phyloP scores from a whole-genome alignment of 805 yeast species.

The Starmerella powellii region DNA sequence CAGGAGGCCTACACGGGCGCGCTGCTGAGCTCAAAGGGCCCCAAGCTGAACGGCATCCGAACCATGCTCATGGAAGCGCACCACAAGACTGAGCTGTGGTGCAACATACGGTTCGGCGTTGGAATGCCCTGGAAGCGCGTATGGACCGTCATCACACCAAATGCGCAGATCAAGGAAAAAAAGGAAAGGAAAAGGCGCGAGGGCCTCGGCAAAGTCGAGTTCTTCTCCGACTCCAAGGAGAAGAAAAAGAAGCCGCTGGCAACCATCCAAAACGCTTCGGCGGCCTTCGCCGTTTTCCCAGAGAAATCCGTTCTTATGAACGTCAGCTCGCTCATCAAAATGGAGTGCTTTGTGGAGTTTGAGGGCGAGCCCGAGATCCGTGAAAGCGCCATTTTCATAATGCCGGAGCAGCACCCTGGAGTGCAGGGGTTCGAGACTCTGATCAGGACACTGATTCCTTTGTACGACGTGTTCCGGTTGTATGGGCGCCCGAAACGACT shows the following conservation, averaged over 20 bases:
- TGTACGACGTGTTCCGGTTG: slow-evolving; percentile 61
- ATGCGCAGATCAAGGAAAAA: slow-evolving; percentile 34
- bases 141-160: slow-evolving; percentile 68
- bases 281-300: slow-evolving; percentile 87
- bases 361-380: slow-evolving; percentile 30
- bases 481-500: slow-evolving; percentile 74
- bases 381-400: slow-evolving; percentile 57
- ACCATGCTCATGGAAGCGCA: slow-evolving; percentile 76
- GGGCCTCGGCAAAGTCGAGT: slow-evolving; percentile 50
- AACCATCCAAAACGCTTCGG: slow-evolving; percentile 51
- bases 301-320: slow-evolving; percentile 71
- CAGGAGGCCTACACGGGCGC: slow-evolving; percentile 98
- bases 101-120: slow-evolving; percentile 82
- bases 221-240: slow-evolving; percentile 71
- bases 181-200: slow-evolving; percentile 32
- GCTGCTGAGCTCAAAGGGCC: slow-evolving; percentile 78
- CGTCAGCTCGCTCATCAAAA: slow-evolving; percentile 73
- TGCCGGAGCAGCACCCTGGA: slow-evolving; percentile 77
- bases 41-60: slow-evolving; percentile 72
- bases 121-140: slow-evolving; percentile 98
- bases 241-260: slow-evolving; percentile 60
- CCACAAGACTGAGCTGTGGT: slow-evolving; percentile 87
- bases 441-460: slow-evolving; percentile 63
- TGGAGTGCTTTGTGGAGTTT: slow-evolving; percentile 61
- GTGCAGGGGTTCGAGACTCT: slow-evolving; percentile 77